Conservation (phyloP, 495 filamentous ascomycete species). For the Daldinia concentrica region DNA sequence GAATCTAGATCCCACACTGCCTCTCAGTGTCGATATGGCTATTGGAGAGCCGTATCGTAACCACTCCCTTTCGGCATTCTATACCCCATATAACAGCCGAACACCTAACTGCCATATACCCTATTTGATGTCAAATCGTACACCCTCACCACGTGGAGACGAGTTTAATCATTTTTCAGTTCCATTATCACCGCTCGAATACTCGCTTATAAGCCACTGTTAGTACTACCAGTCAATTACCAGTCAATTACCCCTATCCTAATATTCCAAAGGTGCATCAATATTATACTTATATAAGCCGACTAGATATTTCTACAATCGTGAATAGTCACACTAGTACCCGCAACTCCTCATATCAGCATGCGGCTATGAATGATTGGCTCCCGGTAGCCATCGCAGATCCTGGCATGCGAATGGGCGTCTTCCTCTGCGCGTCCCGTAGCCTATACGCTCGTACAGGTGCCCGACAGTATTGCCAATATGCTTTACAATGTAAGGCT, state of each 20-base stretch:
- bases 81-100: background rate
- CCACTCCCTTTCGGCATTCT: background rate
- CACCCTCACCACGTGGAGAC: background rate
- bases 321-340: background rate
- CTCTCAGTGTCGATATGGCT: background rate
- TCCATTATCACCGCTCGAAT: background rate
- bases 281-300: background rate
- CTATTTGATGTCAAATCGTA: background rate
- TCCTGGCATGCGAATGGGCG: conserved; percentile 2
- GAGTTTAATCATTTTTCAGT: background rate
- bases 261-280: background rate
- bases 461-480: background rate
- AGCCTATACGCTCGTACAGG: conserved; percentile 6
- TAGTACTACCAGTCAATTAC: background rate
- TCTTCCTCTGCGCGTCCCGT: conserved; percentile 7
- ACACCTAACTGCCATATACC: background rate
- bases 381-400: conserved; percentile 1
- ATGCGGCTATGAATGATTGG: conserved; percentile 9
- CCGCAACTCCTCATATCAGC: background rate
- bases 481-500: conserved; percentile 1
- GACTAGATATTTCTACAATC: conserved; percentile 8
- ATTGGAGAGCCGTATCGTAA: background rate
- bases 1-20: background rate
- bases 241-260: background rate
- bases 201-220: conserved; percentile 4